Conservation (phyloP, 352 stramenopile species). For the Elongisporangium anandrum region DNA sequence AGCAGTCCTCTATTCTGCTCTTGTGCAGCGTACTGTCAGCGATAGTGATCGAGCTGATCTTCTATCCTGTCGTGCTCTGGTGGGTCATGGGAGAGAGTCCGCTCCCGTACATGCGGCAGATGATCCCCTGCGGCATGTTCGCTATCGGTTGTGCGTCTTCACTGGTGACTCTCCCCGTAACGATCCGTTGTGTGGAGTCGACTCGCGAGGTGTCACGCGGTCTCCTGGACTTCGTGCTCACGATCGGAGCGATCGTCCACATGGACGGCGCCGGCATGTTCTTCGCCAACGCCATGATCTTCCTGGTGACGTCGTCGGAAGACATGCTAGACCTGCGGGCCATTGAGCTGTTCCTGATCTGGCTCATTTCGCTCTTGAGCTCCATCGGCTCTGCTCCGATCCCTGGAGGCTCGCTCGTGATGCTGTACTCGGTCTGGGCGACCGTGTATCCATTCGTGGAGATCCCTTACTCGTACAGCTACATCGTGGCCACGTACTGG, state of each 20-base stretch:
- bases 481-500: constrained; percentile 71
- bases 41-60: constrained; percentile 44
- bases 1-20: constrained; percentile 54
- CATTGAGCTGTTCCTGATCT: constrained; percentile 49
- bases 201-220: constrained; percentile 52
- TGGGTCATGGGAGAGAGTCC: constrained; percentile 38
- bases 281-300: constrained; percentile 63
- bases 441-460: constrained; percentile 53
- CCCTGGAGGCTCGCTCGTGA: constrained; percentile 63
- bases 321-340: constrained; percentile 32
- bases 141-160: constrained; percentile 65
- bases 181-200: constrained; percentile 57
- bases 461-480: constrained; percentile 61
- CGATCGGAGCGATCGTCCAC: constrained; percentile 63
- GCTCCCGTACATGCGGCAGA: constrained; percentile 53
- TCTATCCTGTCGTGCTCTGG: constrained; percentile 55
- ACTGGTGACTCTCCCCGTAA: constrained; percentile 58
- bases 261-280: constrained; percentile 79
- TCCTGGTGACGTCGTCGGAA: constrained; percentile 50
- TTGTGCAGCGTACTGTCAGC: constrained; percentile 43
- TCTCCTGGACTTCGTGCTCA: constrained; percentile 65
- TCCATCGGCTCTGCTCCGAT: constrained; percentile 63
- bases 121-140: constrained; percentile 63
- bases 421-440: constrained; percentile 74
- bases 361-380: constrained; percentile 53